Base-by-base conservation (phyloP, 805 yeast genomes). In the Isabelozyma rhagii region DNA sequence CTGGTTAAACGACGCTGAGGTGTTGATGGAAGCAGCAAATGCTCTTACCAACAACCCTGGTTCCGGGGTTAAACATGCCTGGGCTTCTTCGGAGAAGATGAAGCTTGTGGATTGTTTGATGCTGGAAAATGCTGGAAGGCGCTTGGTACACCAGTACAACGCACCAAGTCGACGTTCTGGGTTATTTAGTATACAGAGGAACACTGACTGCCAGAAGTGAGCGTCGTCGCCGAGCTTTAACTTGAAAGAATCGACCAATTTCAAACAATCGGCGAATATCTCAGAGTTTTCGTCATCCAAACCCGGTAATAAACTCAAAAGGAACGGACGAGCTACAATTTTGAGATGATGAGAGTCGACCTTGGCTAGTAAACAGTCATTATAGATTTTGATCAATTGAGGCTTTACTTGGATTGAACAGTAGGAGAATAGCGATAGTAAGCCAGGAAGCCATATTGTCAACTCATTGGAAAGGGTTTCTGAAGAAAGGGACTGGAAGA, bases 281-380 rank as follows among this genome's bases (percentile, higher is more conserved):
- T 94, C 99, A 17, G 92, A 83, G 40, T 92, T 82, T 55, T 92
- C 97, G 58, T 94, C 98, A 58, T 94, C 99, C 46, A 94, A 79
- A 0, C 97, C 97, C 0, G 97, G 91, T 3, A 93, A 67, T 34
- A 92, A 73, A 52, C 93, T 81, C 45, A 91, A 74, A 5, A 93
- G 66, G 7, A 93, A 59, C 0, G 97, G 91, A 50, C 81, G 83
- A 34, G 87, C 70, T 14, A 89, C 65, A 21, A 78, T 68, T 48
- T 82, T 75, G 49, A 92, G 55, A 10, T 58, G 66, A 0, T 75
- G 66, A 3, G 51, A 44, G 9, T 53, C 55, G 3, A 88, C 58
- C 38, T 70, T 73, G 7, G 57, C 45, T 8, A 88, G 69, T 6
- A 91, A 61, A 56, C 80, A 79, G 2, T 73, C 72, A 31, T 77